Conservation (phyloP, 225 moss, liverwort and hornwort species). For the Rhytidiadelphus loreus region DNA sequence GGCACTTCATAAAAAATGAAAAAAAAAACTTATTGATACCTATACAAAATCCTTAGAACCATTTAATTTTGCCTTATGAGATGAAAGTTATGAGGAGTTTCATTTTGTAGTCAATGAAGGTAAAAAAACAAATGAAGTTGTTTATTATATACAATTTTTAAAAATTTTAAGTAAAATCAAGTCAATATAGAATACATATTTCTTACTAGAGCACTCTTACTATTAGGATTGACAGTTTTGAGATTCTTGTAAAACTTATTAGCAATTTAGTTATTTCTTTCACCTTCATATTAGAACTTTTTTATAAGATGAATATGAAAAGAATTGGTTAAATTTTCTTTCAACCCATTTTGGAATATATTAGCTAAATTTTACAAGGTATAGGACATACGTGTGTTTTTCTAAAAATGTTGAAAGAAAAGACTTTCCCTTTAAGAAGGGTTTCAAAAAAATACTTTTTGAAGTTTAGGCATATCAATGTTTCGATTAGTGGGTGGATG, state of each 20-base stretch:
- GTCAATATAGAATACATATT: background rate
- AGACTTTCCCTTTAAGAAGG: background rate
- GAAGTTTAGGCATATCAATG: background rate
- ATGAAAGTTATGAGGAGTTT: no score
- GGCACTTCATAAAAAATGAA: no score
- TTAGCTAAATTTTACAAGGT: background rate
- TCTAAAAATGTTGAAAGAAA: background rate
- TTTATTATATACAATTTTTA: no score
- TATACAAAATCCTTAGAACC: no score
- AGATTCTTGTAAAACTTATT: background rate
- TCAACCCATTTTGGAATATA: background rate
- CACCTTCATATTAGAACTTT: background rate
- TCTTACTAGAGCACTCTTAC: background rate
- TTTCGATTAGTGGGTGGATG: background rate
- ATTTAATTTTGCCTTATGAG: no score
- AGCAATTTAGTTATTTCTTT: background rate
- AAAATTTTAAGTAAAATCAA: background rate
- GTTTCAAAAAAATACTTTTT: background rate
- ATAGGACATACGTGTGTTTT: background rate
- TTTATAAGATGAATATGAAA: background rate
- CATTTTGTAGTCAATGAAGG: no score
- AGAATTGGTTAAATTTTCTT: background rate
- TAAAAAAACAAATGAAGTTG: no score
- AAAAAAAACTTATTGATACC: accelerated
- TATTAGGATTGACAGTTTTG: background rate